Evolutionary conservation across 441 rosid genomes (phyloP), one percentile per base, ranked within the genome.

Genomic region (Adansonia rubrostipa): DNA sequence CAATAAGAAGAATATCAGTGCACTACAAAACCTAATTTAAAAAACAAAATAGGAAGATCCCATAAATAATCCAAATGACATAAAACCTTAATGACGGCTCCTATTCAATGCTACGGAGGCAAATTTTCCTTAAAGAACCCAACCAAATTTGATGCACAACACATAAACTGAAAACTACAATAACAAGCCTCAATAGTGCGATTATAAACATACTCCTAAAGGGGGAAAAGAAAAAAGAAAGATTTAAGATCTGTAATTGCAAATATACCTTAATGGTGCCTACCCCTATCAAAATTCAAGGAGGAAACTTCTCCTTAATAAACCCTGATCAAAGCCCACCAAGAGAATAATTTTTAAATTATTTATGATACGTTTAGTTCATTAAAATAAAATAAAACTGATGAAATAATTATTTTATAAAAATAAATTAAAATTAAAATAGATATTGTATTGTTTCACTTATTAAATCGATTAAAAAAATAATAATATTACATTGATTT

Each of bases 221-320:
- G 11, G 6, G 42, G 42, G 42, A 36, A 36, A 3, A 36, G 4
- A 36, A 36, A 0, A 36, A 36, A 0, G 20, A 17, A 15, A 20
- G 20, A 36, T 19, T 70, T 7, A 70, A 70, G 40, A 22, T 28
- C 15, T 17, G 15, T 48, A 48, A 70, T 70, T 50, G 73, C 58
- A 70, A 47, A 70, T 48, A 48, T 22, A 70, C 20, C n/a, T 70
- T 48, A 70, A 69, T 48, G 42, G 42, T 22, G 57, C 10, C 57
- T 48, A 42, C 40, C 0, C 40, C 14, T 22, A 48, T 20, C 56
- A 66, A 66, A 66, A 11, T 22, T 44, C 17, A 40, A 65, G 70
- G 71, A 66, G 17, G 71, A 20, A 13, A 69, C 33, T 22, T 69
- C 42, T 22, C 58, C 58, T 69, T 22, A 3, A 68, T 71, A 71